Evolutionary conservation across 805 yeast genomes (phyloP).

Genomic region (Candida methanosorbosa): DNA sequence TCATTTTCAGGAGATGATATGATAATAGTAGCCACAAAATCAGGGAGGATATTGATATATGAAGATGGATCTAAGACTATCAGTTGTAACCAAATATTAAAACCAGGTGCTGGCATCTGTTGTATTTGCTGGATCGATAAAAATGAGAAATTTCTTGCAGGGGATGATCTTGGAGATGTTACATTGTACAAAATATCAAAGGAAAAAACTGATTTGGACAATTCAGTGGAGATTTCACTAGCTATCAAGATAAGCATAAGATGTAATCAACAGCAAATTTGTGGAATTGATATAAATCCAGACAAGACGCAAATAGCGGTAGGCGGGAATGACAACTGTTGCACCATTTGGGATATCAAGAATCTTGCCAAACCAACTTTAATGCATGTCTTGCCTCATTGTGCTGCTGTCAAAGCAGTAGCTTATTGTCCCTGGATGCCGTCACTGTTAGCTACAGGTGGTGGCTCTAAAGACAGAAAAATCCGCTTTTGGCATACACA

Average conservation of each 20-base stretch:
- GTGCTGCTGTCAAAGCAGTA: constrained; percentile 85
- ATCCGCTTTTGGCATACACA: constrained; percentile 81
- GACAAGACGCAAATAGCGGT: constrained; percentile 54
- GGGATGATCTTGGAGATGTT: constrained; percentile 60
- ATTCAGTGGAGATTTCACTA: background rate
- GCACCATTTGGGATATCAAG: constrained; percentile 66
- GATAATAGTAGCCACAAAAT: constrained; percentile 48
- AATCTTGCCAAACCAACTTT: constrained; percentile 31
- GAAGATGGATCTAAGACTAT: constrained; percentile 16
- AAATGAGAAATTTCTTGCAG: constrained; percentile 39
- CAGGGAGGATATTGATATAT: constrained; percentile 43
- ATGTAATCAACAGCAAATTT: constrained; percentile 50
- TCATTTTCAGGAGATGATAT: constrained; percentile 41
- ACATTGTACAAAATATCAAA: constrained; percentile 26
- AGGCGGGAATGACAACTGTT: constrained; percentile 80
- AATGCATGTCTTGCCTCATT: constrained; percentile 48
- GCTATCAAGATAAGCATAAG: constrained; percentile 9
- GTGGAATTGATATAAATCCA: constrained; percentile 56
- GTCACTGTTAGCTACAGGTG: constrained; percentile 79
- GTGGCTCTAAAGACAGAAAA: constrained; percentile 76
- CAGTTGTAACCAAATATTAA: constrained; percentile 12
- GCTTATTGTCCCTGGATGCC: constrained; percentile 90
- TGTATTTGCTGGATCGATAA: constrained; percentile 54
- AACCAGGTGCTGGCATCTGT: constrained; percentile 36
- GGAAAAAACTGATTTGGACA: background rate